These are phyloP conservation scores for Skeletonema tropicum DNA, from an alignment of 108 stramenopile genomes.

Conservation along the genomic window DNA sequence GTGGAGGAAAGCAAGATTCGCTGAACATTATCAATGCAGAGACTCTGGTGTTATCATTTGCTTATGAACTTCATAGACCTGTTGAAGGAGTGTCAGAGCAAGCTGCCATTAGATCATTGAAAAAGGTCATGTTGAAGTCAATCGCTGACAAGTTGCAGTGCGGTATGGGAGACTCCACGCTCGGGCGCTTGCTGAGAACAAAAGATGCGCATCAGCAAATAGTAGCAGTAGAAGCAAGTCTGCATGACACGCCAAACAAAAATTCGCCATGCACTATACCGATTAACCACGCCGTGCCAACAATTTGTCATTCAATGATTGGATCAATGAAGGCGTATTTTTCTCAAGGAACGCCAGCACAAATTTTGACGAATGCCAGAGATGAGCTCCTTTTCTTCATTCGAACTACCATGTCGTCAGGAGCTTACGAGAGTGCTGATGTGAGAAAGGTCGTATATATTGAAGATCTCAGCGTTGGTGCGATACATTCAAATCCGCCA, in stretches of 20 bases:
- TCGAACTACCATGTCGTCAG: constrained; percentile 35
- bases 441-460: constrained; percentile 40
- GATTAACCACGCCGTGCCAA: constrained; percentile 17
- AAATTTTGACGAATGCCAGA: neutral
- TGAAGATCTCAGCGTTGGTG: constrained; percentile 11
- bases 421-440: constrained; percentile 23
- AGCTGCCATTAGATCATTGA: constrained; percentile 26
- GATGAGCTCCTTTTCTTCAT: constrained; percentile 31
- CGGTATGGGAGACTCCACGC: constrained; percentile 8
- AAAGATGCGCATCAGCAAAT: constrained; percentile 12
- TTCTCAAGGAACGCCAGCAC: constrained; percentile 10
- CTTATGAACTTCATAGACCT: constrained; percentile 44
- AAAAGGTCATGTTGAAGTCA: constrained; percentile 27
- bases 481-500: neutral
- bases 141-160: constrained; percentile 23
- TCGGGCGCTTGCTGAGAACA: constrained; percentile 1
- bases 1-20: constrained; percentile 3
- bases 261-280: constrained; percentile 33
- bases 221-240: constrained; percentile 25
- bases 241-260: constrained; percentile 3
- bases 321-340: constrained; percentile 32
- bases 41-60: constrained; percentile 22
- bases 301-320: constrained; percentile 37
- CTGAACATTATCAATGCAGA: constrained; percentile 17
- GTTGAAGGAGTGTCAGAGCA: constrained; percentile 3